A percentile compares a stretch with the other conserved stretches of the same genome.
phyloP scores from a whole-genome alignment of 2,329 filamentous ascomycete genomes.

The Trichoderma simmonsii region DNA sequence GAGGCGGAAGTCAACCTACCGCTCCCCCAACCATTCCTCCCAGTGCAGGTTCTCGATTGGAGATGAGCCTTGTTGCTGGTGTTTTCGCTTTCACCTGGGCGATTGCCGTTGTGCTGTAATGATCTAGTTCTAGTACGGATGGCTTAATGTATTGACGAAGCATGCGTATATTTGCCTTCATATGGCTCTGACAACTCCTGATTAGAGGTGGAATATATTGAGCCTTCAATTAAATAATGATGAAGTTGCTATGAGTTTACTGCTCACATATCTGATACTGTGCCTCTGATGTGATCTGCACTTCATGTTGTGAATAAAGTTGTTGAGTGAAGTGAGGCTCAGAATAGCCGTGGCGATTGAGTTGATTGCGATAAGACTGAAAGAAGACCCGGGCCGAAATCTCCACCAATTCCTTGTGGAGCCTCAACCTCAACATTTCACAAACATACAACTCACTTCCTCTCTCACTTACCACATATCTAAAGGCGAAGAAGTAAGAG shows the following conservation, averaged over 20 bases:
- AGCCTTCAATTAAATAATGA: neutral
- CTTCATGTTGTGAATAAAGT: neutral
- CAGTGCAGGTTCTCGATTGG: constrained; percentile 22
- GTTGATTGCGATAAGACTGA: neutral
- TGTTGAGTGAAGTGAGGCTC: neutral
- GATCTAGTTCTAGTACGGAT: neutral
- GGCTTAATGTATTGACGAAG: neutral
- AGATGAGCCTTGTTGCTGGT: constrained; percentile 27
- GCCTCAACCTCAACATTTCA: neutral
- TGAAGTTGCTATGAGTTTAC: neutral
- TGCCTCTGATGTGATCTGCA: neutral
- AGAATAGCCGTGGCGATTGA: neutral
- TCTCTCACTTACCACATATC: neutral
- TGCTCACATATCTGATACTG: neutral
- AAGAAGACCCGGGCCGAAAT: neutral
- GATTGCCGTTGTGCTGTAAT: constrained; percentile 25
- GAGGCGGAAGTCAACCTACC: constrained; percentile 12
- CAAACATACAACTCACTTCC: neutral
- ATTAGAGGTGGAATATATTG: neutral
- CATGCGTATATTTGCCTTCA: neutral
- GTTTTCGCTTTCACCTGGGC: constrained; percentile 27
- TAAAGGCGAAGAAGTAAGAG: neutral
- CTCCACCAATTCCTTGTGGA: neutral
- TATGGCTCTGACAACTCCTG: neutral
- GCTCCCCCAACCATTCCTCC: constrained; percentile 17